Conservation (phyloP, 2,329 filamentous ascomycete genomes). For the Aureobasidium vineae region DNA sequence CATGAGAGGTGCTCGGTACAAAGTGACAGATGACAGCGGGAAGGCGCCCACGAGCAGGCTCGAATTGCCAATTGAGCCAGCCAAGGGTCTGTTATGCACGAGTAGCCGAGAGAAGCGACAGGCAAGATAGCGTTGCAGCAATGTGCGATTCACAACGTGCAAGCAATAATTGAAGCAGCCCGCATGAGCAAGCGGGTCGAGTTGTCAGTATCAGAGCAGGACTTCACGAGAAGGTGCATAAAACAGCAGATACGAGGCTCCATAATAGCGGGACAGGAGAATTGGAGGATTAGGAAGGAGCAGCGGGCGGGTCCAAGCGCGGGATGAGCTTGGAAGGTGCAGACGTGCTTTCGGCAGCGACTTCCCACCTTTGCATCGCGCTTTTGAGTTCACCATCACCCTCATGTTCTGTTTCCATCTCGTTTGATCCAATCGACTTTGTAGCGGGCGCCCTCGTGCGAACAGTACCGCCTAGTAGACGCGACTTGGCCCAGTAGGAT, state of each 20-base stretch:
- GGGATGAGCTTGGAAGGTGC: constrained; percentile 3
- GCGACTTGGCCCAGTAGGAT: constrained; percentile 3
- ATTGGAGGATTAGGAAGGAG: constrained; percentile 12
- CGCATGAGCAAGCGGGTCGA: not conserved
- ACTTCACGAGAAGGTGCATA: not conserved
- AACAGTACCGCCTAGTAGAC: not conserved
- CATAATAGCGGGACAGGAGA: not conserved
- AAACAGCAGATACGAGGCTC: not conserved
- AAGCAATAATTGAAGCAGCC: not conserved
- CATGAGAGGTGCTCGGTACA: constrained; percentile 15
- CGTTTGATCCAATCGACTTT: not conserved
- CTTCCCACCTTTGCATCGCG: constrained; percentile 16
- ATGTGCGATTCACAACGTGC: not conserved
- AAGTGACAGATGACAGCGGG: constrained; percentile 25
- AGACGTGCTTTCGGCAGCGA: constrained; percentile 21
- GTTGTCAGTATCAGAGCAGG: not conserved
- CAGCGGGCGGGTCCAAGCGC: constrained; percentile 3
- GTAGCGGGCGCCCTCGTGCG: not conserved
- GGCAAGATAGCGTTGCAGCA: not conserved
- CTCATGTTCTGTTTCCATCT: constrained; percentile 8
- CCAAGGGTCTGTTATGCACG: constrained; percentile 7
- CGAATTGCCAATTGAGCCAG: constrained; percentile 15
- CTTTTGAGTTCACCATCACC: constrained; percentile 21
- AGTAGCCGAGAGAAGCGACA: not conserved
- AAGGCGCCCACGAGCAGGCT: constrained; percentile 12